These are phyloP conservation scores for Pinus albicaulis DNA, from an alignment of 75 land plant genomes.

Conservation along the genomic window DNA sequence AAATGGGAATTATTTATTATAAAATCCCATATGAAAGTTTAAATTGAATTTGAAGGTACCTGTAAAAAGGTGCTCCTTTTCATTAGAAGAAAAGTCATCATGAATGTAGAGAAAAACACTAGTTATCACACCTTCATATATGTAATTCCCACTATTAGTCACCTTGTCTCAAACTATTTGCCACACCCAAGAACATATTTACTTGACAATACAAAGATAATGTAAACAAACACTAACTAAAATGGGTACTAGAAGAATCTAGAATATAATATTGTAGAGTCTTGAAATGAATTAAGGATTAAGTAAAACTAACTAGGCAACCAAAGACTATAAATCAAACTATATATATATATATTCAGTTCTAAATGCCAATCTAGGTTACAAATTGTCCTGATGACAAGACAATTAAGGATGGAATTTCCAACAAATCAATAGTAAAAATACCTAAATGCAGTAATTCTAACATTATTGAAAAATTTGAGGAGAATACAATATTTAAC, in stretches of 20 bases:
- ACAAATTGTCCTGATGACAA: background rate
- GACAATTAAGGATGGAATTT: no score
- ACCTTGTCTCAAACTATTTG: no score
- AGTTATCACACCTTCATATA: conserved; percentile 75
- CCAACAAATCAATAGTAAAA: background rate
- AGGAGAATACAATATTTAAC: no score
- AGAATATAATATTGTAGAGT: no score
- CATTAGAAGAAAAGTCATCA: conserved; percentile 64
- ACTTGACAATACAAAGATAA: background rate
- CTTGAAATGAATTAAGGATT: background rate
- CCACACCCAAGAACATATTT: no score
- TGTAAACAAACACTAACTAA: background rate
- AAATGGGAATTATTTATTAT: background rate
- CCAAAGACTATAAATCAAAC: background rate
- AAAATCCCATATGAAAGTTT: background rate
- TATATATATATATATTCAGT: background rate
- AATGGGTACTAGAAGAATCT: background rate
- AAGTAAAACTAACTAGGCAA: background rate
- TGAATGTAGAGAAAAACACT: conserved; percentile 71
- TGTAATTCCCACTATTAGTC: background rate
- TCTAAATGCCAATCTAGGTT: background rate
- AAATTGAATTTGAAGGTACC: background rate
- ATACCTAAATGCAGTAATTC: no score
- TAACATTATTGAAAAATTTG: no score
- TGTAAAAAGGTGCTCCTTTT: no score